Evolutionary conservation across 2,329 filamentous ascomycete species (phyloP).

Genomic region (Botrytis porri): DNA sequence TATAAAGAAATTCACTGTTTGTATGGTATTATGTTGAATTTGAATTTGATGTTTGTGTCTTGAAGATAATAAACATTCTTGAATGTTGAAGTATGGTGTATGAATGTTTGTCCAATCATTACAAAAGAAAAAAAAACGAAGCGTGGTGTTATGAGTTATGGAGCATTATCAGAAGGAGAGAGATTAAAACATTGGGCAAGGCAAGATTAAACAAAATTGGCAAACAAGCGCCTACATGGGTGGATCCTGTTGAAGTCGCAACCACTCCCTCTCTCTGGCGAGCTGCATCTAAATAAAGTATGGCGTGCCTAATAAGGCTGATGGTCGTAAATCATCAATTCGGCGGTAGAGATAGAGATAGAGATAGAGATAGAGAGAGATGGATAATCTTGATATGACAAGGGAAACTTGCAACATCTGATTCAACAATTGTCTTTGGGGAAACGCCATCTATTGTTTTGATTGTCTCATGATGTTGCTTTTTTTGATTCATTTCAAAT

Average conservation of each 20-base stretch:
- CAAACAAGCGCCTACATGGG: slow-evolving; percentile 16
- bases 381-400: background rate
- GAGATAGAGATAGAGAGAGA: background rate
- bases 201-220: slow-evolving; percentile 10
- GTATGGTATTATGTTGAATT: slow-evolving; percentile 18
- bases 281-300: slow-evolving; percentile 5
- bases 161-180: slow-evolving; percentile 4
- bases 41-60: slow-evolving; percentile 10
- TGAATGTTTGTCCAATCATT: slow-evolving; percentile 27
- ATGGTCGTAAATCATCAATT: background rate
- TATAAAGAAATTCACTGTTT: slow-evolving; percentile 12
- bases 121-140: slow-evolving; percentile 14
- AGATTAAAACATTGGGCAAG: slow-evolving; percentile 6
- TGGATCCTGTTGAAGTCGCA: slow-evolving; percentile 8
- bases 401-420: background rate
- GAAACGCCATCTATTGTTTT: slow-evolving; percentile 1
- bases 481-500: background rate
- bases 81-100: slow-evolving; percentile 23
- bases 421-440: background rate
- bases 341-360: background rate
- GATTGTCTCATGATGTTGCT: background rate
- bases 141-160: slow-evolving; percentile 1
- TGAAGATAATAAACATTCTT: slow-evolving; percentile 28
- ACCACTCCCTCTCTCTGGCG: background rate
- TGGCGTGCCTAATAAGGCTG: slow-evolving; percentile 13